A percentile compares a stretch with the other conserved stretches of the same genome.
Evolutionary conservation across 805 yeast genomes (phyloP).

Genomic region (Yarrowia bubula): DNA sequence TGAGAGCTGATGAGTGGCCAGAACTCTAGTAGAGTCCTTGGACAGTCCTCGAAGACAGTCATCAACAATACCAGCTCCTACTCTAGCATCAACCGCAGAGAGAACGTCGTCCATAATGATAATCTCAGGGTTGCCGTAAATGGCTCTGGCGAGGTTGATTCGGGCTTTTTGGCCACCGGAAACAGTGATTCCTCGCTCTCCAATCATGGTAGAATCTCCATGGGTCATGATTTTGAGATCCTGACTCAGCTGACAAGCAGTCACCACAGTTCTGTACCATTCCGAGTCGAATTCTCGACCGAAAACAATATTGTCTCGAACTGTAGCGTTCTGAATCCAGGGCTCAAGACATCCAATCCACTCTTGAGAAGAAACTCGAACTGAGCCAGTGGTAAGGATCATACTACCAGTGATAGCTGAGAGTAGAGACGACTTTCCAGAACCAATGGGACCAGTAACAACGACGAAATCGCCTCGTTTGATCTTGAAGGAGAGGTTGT

Average conservation of each 20-base stretch:
- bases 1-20: slow-evolving; percentile 83
- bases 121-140: slow-evolving; percentile 63
- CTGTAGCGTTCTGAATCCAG: slow-evolving; percentile 82
- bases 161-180: slow-evolving; percentile 93
- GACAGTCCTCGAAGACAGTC: slow-evolving; percentile 63
- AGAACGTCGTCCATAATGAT: slow-evolving; percentile 76
- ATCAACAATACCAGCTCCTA: slow-evolving; percentile 72
- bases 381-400: slow-evolving; percentile 53
- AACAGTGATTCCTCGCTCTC: slow-evolving; percentile 83
- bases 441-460: slow-evolving; percentile 76
- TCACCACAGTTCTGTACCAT: slow-evolving; percentile 54
- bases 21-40: slow-evolving; percentile 58
- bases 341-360: slow-evolving; percentile 62
- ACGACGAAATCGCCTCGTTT: slow-evolving; percentile 68
- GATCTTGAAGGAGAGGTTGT: slow-evolving; percentile 52
- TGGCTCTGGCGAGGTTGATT: slow-evolving; percentile 77
- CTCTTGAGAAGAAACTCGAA: slow-evolving; percentile 50
- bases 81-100: slow-evolving; percentile 86
- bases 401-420: slow-evolving; percentile 71
- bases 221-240: slow-evolving; percentile 68
- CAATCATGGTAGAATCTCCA: slow-evolving; percentile 80
- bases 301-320: slow-evolving; percentile 69
- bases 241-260: slow-evolving; percentile 62
- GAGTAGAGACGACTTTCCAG: slow-evolving; percentile 75
- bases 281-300: slow-evolving; percentile 54